Percentiles rank a stretch among this genome's conserved stretches.
Conservation (phyloP, 495 filamentous ascomycete genomes). For the Apiosordaria backusii region DNA sequence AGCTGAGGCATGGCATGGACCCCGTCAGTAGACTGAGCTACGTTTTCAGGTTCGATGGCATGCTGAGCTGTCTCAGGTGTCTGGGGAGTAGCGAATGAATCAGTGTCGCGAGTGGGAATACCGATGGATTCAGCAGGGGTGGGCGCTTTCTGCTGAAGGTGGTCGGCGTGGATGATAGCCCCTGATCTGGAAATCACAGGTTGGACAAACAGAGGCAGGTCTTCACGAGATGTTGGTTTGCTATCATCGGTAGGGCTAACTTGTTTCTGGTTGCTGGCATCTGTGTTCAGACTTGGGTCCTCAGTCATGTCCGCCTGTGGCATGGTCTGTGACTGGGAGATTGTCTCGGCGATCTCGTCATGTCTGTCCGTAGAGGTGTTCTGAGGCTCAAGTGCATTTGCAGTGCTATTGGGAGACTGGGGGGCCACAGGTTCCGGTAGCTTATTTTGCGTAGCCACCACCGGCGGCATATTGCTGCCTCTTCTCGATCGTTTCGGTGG, state of each 20-base stretch:
- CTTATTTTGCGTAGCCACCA: neutral
- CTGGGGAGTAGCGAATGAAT: neutral
- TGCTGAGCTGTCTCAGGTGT: neutral
- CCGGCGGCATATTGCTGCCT: constrained; percentile 5
- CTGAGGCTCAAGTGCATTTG: constrained; percentile 6
- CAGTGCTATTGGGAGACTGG: constrained; percentile 7
- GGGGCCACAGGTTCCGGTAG: neutral
- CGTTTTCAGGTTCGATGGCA: neutral
- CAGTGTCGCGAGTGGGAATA: neutral
- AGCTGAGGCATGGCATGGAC: neutral
- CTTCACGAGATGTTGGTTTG: neutral
- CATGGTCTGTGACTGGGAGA: neutral
- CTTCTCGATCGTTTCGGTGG: constrained; percentile 14
- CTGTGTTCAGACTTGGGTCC: neutral
- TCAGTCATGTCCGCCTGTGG: constrained; percentile 2
- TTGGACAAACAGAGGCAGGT: neutral
- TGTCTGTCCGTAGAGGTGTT: no score
- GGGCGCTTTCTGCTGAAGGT: neutral
- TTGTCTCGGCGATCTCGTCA: neutral
- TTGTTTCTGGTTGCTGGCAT: neutral
- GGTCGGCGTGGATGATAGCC: neutral
- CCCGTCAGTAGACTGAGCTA: neutral
- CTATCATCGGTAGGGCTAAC: neutral
- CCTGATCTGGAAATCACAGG: constrained; percentile 3
- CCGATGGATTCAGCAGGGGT: neutral